Conservation (phyloP, 495 filamentous ascomycete species). For the Tuber melanosporum region DNA sequence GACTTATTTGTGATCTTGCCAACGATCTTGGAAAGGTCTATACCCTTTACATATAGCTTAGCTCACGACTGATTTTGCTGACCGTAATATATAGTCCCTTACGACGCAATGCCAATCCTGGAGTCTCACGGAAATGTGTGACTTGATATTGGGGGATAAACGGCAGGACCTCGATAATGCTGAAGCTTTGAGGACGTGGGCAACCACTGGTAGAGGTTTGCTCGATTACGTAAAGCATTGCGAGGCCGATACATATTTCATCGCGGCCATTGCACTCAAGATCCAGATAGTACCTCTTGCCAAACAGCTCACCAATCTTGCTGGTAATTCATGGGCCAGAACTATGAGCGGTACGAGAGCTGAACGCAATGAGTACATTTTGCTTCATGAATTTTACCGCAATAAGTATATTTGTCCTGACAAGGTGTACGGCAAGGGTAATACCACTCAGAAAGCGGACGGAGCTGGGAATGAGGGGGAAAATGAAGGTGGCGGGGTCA, state of each 20-base stretch:
- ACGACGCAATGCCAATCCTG: slow-evolving; percentile 97
- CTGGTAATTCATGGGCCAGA: slow-evolving; percentile 96
- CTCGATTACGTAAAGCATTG: slow-evolving; percentile 90
- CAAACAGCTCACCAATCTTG: slow-evolving; percentile 91
- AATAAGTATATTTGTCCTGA: slow-evolving; percentile 98
- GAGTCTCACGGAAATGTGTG: slow-evolving; percentile 96
- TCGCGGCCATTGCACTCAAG: slow-evolving; percentile 77
- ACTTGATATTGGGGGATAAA: slow-evolving; percentile 67
- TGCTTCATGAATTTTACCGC: slow-evolving; percentile 88
- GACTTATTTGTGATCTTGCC: slow-evolving; percentile 85
- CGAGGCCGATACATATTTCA: slow-evolving; percentile 92
- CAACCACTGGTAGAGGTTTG: slow-evolving; percentile 70
- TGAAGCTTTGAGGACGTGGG: slow-evolving; percentile 79
- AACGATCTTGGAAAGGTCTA: slow-evolving; percentile 81
- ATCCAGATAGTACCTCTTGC: slow-evolving; percentile 89
- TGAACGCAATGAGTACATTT: slow-evolving; percentile 97
- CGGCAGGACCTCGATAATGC: slow-evolving; percentile 84
- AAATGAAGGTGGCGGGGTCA: slow-evolving; percentile 59
- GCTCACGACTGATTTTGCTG: background rate
- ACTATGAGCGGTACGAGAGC: slow-evolving; percentile 91
- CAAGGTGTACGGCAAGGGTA: slow-evolving; percentile 65
- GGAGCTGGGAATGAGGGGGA: slow-evolving; percentile 52
- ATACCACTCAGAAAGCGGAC: slow-evolving; percentile 51
- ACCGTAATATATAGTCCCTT: slow-evolving; percentile 54
- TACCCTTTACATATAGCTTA: slow-evolving; percentile 42